Percentiles rank a stretch among this genome's conserved stretches.
Conservation (phyloP, 495 filamentous ascomycete species). For the Penicillium antarcticum region DNA sequence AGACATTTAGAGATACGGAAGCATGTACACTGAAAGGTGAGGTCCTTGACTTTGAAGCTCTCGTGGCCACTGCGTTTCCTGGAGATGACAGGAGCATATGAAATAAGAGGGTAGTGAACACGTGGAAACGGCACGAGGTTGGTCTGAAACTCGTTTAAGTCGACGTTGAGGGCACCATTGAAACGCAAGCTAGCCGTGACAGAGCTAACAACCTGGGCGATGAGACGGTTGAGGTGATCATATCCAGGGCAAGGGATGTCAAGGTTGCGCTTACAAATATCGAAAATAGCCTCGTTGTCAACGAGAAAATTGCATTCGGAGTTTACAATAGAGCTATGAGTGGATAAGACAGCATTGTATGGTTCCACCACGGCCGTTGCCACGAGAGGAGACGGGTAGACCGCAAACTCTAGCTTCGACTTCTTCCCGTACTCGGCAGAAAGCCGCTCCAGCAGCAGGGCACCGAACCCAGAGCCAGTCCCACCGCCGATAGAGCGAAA, state of each 20-base stretch:
- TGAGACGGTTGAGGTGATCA: constrained; percentile 86
- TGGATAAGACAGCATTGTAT: constrained; percentile 91
- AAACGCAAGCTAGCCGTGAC: constrained; percentile 90
- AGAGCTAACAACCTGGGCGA: constrained; percentile 88
- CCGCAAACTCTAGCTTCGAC: constrained; percentile 88
- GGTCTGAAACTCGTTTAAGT: constrained; percentile 93
- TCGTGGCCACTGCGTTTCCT: constrained; percentile 80
- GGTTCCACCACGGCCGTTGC: constrained; percentile 89
- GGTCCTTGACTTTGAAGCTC: constrained; percentile 84
- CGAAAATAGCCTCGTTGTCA: constrained; percentile 90
- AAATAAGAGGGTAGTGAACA: constrained; percentile 90
- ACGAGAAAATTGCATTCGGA: constrained; percentile 90
- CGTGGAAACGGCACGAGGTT: constrained; percentile 89
- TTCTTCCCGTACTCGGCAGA: constrained; percentile 91
- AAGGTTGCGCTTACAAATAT: constrained; percentile 52
- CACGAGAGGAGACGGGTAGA: constrained; percentile 83
- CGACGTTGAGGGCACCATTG: constrained; percentile 87
- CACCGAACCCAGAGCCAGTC: constrained; percentile 88
- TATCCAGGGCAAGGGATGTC: constrained; percentile 83
- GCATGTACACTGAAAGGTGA: constrained; percentile 75
- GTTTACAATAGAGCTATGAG: constrained; percentile 92
- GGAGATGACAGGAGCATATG: constrained; percentile 82
- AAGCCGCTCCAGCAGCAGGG: constrained; percentile 81
- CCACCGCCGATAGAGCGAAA: constrained; percentile 95
- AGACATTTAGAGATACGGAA: neutral